Percentiles rank a stretch among this genome's conserved stretches.
phyloP scores from a whole-genome alignment of 2,329 filamentous ascomycete genomes.

The Xylariaceae sp. region DNA sequence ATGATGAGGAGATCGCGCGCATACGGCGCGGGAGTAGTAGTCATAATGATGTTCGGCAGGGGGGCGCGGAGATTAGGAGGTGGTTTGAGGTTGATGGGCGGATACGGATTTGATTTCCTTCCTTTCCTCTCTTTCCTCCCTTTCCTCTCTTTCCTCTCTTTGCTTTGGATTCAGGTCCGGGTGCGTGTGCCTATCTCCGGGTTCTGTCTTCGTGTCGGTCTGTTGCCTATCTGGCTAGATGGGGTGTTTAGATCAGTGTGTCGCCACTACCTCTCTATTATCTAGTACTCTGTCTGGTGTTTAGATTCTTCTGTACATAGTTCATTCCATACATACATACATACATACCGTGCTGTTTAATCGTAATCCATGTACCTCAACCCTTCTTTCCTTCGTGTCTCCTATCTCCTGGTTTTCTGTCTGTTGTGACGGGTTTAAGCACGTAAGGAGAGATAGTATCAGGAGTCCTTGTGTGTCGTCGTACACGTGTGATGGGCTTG shows the following conservation, averaged over 20 bases:
- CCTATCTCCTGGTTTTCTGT: too few species aligned
- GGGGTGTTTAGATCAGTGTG: neutral
- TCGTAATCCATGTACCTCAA: neutral
- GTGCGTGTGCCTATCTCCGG: neutral
- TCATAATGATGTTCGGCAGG: slow-evolving; percentile 8
- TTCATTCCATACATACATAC: neutral
- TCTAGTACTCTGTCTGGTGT: neutral
- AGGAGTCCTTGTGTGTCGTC: too few species aligned
- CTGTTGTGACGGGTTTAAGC: too few species aligned
- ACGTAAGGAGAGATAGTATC: too few species aligned
- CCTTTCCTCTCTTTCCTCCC: neutral
- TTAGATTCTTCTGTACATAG: neutral
- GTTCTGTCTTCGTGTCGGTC: too few species aligned
- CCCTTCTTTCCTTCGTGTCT: neutral
- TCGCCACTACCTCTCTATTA: neutral
- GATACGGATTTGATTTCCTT: slow-evolving; percentile 27
- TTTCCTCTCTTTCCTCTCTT: neutral
- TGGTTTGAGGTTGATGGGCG: slow-evolving; percentile 53
- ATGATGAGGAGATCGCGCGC: slow-evolving; percentile 40
- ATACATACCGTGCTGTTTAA: neutral
- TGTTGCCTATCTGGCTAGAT: neutral
- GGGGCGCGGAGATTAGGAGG: slow-evolving; percentile 45
- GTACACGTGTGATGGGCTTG: too few species aligned
- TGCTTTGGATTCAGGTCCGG: too few species aligned
- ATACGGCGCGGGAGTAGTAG: slow-evolving; percentile 25